A percentile compares a stretch with the other conserved stretches of the same genome.
phyloP scores from a whole-genome alignment of 2,329 filamentous ascomycete genomes.

The Penicillium griseofulvum region DNA sequence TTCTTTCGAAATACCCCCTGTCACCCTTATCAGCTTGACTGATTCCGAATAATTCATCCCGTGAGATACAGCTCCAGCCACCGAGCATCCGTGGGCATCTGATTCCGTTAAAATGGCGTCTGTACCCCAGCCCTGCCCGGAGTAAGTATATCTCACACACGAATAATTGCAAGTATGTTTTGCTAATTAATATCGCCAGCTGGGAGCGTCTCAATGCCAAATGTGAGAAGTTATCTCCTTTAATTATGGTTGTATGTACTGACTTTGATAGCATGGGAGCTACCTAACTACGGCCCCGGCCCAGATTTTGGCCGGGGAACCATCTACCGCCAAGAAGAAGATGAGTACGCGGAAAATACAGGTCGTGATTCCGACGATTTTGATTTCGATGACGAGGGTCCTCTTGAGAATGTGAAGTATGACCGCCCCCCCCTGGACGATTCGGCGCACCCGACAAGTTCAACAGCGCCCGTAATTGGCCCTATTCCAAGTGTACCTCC shows the following conservation, averaged over 20 bases:
- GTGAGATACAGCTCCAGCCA: not conserved
- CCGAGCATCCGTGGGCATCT: not conserved
- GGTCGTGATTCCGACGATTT: not conserved
- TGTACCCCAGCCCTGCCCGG: not conserved
- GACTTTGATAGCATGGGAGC: constrained; percentile 2
- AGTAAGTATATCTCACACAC: not conserved
- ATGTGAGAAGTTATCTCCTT: not conserved
- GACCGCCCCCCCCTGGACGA: not conserved
- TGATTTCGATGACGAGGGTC: not conserved
- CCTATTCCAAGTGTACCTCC: not conserved
- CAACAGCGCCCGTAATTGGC: not conserved
- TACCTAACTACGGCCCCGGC: constrained; percentile 2
- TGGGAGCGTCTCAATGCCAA: constrained; percentile 4
- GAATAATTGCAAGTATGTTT: not conserved
- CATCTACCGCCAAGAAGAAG: not conserved
- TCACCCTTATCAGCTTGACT: not conserved
- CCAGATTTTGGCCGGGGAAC: not conserved
- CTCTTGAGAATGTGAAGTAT: not conserved
- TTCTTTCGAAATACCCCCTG: not conserved
- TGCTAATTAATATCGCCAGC: not conserved
- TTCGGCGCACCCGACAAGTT: not conserved
- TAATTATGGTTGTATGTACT: not conserved
- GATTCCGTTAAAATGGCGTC: not conserved
- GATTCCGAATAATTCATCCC: not conserved
- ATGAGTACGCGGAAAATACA: not conserved